Percentiles rank a stretch among this genome's conserved stretches.
Evolutionary conservation across 2,329 filamentous ascomycete species (phyloP).

Genomic region (Monosporascus sp.): DNA sequence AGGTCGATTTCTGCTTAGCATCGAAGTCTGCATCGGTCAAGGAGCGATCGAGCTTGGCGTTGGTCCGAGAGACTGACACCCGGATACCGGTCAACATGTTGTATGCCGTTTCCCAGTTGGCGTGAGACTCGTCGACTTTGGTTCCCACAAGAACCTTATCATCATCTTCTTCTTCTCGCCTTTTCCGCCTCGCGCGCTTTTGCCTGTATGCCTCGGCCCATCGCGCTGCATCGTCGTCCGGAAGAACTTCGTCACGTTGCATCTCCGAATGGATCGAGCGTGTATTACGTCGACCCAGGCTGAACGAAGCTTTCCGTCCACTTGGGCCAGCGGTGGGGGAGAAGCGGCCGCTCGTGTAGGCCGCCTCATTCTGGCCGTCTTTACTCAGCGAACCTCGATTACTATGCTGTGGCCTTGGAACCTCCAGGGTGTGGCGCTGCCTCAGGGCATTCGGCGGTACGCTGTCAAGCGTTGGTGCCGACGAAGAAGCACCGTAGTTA

Average conservation of each 20-base stretch:
- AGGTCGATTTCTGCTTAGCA: conserved; percentile 94
- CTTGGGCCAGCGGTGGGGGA: conserved; percentile 61
- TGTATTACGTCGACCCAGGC: conserved; percentile 73
- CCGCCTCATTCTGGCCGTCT: conserved; percentile 48
- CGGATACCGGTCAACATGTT: conserved; percentile 99
- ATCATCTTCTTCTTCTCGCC: conserved; percentile 83
- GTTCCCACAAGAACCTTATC: conserved; percentile 93
- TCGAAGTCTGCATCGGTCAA: conserved; percentile 90
- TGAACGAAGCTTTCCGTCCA: conserved; percentile 75
- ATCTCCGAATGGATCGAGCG: conserved; percentile 81
- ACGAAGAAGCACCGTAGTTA: conserved; percentile 41
- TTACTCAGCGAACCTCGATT: conserved; percentile 64
- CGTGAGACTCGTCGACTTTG: conserved; percentile 95
- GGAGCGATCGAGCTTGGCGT: conserved; percentile 90
- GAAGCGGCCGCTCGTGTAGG: conserved; percentile 72
- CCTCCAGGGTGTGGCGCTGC: conserved; percentile 84
- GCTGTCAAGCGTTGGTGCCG: conserved; percentile 44
- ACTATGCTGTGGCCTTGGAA: conserved; percentile 64
- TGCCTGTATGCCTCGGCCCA: conserved; percentile 93
- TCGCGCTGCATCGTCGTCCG: conserved; percentile 83
- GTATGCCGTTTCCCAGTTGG: conserved; percentile 96
- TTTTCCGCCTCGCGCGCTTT: conserved; percentile 83
- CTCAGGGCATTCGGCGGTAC: conserved; percentile 55
- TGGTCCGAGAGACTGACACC: conserved; percentile 91
- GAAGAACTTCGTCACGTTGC: conserved; percentile 75